Evolutionary conservation across 2,329 filamentous ascomycete species (phyloP).

Genomic region (Aureobasidium sp.): DNA sequence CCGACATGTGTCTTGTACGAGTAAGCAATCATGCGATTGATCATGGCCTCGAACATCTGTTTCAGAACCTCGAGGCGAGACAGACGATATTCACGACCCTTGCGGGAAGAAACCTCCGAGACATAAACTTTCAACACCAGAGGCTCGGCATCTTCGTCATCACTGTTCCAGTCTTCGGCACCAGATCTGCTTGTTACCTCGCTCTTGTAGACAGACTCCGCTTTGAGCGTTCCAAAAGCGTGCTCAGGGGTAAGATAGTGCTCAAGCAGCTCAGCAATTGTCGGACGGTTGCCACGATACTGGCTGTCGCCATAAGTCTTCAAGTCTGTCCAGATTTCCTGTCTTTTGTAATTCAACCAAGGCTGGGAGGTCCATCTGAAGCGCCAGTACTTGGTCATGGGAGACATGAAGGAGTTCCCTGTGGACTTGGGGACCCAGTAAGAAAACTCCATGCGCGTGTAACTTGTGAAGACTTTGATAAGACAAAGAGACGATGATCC

Average conservation of each 20-base stretch:
- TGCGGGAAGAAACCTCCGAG: neutral
- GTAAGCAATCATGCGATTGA: slow-evolving; percentile 32
- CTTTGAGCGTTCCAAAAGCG: neutral
- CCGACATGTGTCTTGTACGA: slow-evolving; percentile 30
- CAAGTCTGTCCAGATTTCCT: slow-evolving; percentile 13
- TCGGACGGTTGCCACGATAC: no score
- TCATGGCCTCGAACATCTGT: slow-evolving; percentile 31
- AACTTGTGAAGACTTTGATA: slow-evolving; percentile 18
- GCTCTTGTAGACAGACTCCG: neutral
- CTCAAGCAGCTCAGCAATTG: neutral
- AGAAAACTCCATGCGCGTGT: slow-evolving; percentile 13
- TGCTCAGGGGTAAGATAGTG: neutral
- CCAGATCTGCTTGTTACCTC: no score
- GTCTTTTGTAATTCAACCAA: neutral
- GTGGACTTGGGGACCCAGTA: slow-evolving; percentile 23
- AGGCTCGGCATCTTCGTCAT: neutral
- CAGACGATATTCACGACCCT: neutral
- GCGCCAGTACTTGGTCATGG: slow-evolving; percentile 24
- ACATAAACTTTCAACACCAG: neutral
- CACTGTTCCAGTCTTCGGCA: neutral
- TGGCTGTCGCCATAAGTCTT: slow-evolving; percentile 15
- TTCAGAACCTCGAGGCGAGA: slow-evolving; percentile 29
- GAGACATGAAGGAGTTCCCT: slow-evolving; percentile 16
- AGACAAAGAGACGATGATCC: slow-evolving; percentile 5
- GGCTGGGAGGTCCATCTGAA: neutral